Evolutionary conservation across 306 rosid species (phyloP), one percentile per base, ranked within the genome.

Genomic region (Senna tora): DNA sequence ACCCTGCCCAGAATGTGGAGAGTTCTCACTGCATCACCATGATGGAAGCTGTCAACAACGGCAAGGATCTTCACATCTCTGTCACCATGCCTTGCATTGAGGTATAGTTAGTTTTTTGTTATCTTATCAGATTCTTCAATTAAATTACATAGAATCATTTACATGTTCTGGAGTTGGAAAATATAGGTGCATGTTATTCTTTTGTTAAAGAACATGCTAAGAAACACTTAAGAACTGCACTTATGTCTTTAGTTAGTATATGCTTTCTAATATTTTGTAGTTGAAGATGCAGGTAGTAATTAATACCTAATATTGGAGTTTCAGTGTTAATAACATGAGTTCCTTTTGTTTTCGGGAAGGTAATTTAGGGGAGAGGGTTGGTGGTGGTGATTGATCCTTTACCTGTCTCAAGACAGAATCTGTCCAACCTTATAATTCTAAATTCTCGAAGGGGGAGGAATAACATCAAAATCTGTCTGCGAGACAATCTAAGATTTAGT

Each of bases 41-140:
- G 97, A 87, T 94, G 91, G 98, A 94, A 67, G 79, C 96, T 0
- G 83, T 94, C 9, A 91, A 94, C 57, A 68, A 86, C 62, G 95
- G 91, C 36, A 83, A 81, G 36, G 98, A 91, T 78, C 96, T 94
- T 66, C 98, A 94, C 38, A 52, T 91, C 62, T 93, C 97, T 21
- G 98, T 91, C 55, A 85, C 96, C 55, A 93, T 93, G 98, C 98
- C 98, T 56, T 94, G 91, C 12, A 53, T 94, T 38, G 97, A 94
- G 92, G 97, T 92, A 70, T 38, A 32, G 2, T 25, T 61, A 20
- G 10, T 67, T 51, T 5, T 14, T 45, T 45, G 6, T 45, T 45
- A 12, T 45, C 50, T 45, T 45, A 12, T 45, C 50, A 45, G 6
- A n/a, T 10, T 43, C 15, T 42, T 45, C 11, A 13, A 45, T 45